Base-by-base conservation (phyloP, 2,329 filamentous ascomycete species). In the Penicillium aurantiogriseum region DNA sequence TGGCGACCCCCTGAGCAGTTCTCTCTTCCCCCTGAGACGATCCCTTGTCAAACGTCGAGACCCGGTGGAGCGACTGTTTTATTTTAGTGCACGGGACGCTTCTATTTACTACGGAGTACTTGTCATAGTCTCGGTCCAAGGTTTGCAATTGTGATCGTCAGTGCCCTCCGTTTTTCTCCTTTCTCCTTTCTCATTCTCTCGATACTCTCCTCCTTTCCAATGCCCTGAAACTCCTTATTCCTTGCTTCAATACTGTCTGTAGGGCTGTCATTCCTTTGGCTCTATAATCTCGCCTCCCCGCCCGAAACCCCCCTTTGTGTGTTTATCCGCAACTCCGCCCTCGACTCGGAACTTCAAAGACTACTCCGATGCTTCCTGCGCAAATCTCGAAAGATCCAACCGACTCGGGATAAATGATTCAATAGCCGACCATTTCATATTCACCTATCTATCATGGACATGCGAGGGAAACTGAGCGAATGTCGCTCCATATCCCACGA, bases 381-480 rank as follows among this genome's bases (percentile, higher is more conserved):
- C 44, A 39, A 50, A 38, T 49, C 35, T 49, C 29, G 6, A 56
- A 43, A 43, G 39, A 44, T 50, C 51, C 46, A 29, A 55, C 27
- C 48, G 50, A 57, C 21, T 57, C 45, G 48, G 55, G 58, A 61
- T 62, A 57, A 55, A 52, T 52, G 50, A 46, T 52, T 36, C 35
- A 40, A 46, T 47, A 49, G 31, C 35, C 36, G 38, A 58, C 36
- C 9, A 33, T 17, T 21, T 23, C 2, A 25, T 19, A 47, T 23
- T 17, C 1, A 35, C 11, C 23, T 29, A 27, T 35, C 29, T 43
- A 49, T 21, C 25, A 87, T 87, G 84, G 74, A 80, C 54, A 76
- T 78, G 67, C 81, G 85, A 64, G 85, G 86, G 38, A 80, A 80
- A 57, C 77, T 83, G 61, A 79, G 87, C 69, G 85, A 89, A 68